Base-by-base conservation (phyloP, 2,329 filamentous ascomycete species). In the Alternaria arborescens region DNA sequence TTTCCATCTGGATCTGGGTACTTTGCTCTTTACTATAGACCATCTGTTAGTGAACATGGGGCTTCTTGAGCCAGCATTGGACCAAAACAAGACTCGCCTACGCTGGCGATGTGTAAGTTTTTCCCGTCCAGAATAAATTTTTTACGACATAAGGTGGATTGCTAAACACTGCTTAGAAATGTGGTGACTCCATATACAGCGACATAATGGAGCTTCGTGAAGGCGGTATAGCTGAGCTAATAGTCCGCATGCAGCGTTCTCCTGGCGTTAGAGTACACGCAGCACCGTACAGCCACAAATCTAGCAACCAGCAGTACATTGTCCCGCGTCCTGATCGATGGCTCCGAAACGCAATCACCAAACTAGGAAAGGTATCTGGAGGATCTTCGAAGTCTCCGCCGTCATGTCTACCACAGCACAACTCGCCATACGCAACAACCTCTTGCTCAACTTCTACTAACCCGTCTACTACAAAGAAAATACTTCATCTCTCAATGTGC, bases 91-190 rank as follows among this genome's bases (percentile, higher is more conserved):
- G 44, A 36, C 53, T 3, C 61, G 68, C 8, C 46, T 71, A 7
- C 58, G 61, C n/a, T 73, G 71, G 69, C 52, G 56, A 57, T 66
- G 68, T 30, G 70, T 73, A 58, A 53, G 68, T 69, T 30, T 8
- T 50, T 10, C 22, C 20, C 26, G 30, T 28, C 18, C 18, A 14
- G 5, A 48, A 38, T 14, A 1, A 3, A 11, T 30, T 11, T 0
- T 11, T 30, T 30, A 34, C 8, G 1, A 30, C 28, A 30, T 3
- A 30, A 10, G 28, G 4, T 4, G 4, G 0, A 30, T 4, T 11
- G 10, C 57, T 68, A 14, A 68, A 12, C 11, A 2, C 6, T 1
- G 32, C 10, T 4, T 38, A 68, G 70, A 36, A 5, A 20, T 69
- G 69, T 36, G 61, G 69, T 20, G 60, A 68, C 11, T 11, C 14